Evolutionary conservation across 441 rosid genomes (phyloP).

Genomic region (Gossypium lobatum): DNA sequence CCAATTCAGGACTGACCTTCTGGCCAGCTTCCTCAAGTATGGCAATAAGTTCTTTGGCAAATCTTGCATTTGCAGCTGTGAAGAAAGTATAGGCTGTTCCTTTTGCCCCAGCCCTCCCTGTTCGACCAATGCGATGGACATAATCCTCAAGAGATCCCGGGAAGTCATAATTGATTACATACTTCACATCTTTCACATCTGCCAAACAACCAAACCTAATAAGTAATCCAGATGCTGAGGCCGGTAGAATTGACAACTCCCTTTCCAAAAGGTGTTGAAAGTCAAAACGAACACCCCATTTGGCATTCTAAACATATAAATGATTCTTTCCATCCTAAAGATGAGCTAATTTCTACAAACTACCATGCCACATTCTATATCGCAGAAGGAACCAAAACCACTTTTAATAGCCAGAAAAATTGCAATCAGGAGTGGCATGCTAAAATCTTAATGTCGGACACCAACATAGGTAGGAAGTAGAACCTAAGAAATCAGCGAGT

Average conservation of each 20-base stretch:
- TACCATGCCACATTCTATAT: background rate
- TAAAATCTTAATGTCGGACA: background rate
- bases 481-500: background rate
- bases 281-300: background rate
- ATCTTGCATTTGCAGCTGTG: constrained; percentile 91
- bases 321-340: background rate
- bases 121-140: constrained; percentile 92
- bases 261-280: background rate
- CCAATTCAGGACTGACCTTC: constrained; percentile 76
- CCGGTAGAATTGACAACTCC: background rate
- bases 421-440: background rate
- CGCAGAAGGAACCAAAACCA: too few relatives aligned
- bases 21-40: constrained; percentile 96
- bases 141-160: constrained; percentile 98
- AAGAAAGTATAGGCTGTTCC: constrained; percentile 97
- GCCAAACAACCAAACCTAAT: constrained; percentile 26
- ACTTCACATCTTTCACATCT: constrained; percentile 94
- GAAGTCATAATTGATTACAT: constrained; percentile 87
- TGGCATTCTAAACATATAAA: background rate
- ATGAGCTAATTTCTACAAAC: background rate
- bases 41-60: constrained; percentile 77
- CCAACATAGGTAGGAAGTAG: background rate
- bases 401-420: background rate
- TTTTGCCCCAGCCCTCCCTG: constrained; percentile 97
- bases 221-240: background rate